These are phyloP conservation scores for Tolypocladium ovalisporum DNA, from an alignment of 2,329 filamentous ascomycete species.

Conservation along the genomic window DNA sequence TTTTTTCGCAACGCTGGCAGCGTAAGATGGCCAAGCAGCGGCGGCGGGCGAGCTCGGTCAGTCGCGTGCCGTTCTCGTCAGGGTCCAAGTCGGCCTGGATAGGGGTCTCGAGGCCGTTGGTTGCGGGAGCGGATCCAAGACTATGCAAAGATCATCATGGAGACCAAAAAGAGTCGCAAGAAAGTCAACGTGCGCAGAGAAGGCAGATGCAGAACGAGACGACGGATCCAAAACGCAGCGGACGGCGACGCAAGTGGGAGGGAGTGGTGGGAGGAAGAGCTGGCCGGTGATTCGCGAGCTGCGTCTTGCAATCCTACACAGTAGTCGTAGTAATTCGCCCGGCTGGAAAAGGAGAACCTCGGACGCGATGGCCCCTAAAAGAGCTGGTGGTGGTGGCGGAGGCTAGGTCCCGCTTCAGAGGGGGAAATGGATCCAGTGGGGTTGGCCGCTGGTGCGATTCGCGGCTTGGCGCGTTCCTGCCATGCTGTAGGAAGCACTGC, in stretches of 20 bases:
- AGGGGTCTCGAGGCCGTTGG: not conserved
- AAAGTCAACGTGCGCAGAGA: not conserved
- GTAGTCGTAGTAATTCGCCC: not conserved
- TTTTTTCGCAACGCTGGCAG: not conserved
- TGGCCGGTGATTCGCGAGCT: not conserved
- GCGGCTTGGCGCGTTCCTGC: not conserved
- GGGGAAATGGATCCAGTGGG: not conserved
- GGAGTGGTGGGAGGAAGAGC: not conserved
- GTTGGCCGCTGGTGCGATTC: not conserved
- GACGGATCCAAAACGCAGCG: not conserved
- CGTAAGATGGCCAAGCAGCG: not conserved
- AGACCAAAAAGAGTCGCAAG: not conserved
- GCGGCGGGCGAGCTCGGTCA: not conserved
- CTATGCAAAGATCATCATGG: conserved; percentile 5
- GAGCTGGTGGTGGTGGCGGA: not conserved
- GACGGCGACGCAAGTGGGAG: not conserved
- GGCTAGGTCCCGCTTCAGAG: not conserved
- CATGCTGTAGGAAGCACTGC: not conserved
- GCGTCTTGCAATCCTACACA: not conserved
- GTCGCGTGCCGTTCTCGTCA: not conserved
- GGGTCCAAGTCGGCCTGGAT: not conserved
- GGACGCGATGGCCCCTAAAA: not conserved
- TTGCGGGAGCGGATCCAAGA: conserved; percentile 4
- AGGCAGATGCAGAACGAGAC: not conserved
- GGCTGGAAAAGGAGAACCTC: not conserved